phyloP scores from a whole-genome alignment of 2,329 filamentous ascomycete genomes.

The Tolypocladium capitatum region DNA sequence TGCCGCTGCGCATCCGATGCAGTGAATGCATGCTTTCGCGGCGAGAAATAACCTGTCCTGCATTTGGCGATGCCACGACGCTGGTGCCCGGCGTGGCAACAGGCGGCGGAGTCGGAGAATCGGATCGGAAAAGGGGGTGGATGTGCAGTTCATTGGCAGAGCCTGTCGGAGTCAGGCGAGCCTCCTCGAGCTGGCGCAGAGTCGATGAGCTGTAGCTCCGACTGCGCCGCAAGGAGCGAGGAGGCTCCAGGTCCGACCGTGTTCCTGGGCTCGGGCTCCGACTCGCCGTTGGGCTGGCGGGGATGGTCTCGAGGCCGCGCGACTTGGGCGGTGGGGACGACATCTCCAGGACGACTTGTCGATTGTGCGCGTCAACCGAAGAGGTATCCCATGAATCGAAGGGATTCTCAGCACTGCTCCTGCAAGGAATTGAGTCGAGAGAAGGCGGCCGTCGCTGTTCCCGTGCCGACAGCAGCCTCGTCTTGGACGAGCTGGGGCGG shows the following conservation, averaged over 20 bases:
- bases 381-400: slow-evolving; percentile 70
- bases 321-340: slow-evolving; percentile 30
- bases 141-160: slow-evolving; percentile 51
- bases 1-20: slow-evolving; percentile 41
- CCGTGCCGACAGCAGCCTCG: slow-evolving; percentile 33
- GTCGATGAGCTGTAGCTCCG: slow-evolving; percentile 37
- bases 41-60: slow-evolving; percentile 49
- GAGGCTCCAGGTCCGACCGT: slow-evolving; percentile 42
- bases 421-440: slow-evolving; percentile 28
- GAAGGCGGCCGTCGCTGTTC: slow-evolving; percentile 33
- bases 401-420: slow-evolving; percentile 37
- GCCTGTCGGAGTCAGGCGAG: slow-evolving; percentile 9
- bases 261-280: slow-evolving; percentile 51
- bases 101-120: slow-evolving; percentile 55
- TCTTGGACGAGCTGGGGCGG: slow-evolving; percentile 45
- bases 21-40: slow-evolving; percentile 36
- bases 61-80: slow-evolving; percentile 56
- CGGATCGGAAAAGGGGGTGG: slow-evolving; percentile 64
- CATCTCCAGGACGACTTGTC: slow-evolving; percentile 41
- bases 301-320: slow-evolving; percentile 57
- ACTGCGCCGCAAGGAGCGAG: slow-evolving; percentile 28
- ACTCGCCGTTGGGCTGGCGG: slow-evolving; percentile 49
- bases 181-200: slow-evolving; percentile 15
- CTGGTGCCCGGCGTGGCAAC: slow-evolving; percentile 55
- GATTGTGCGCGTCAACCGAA: slow-evolving; percentile 47